phyloP scores from a whole-genome alignment of 768 basidiomycete genomes.

The Gymnopilus junonius region DNA sequence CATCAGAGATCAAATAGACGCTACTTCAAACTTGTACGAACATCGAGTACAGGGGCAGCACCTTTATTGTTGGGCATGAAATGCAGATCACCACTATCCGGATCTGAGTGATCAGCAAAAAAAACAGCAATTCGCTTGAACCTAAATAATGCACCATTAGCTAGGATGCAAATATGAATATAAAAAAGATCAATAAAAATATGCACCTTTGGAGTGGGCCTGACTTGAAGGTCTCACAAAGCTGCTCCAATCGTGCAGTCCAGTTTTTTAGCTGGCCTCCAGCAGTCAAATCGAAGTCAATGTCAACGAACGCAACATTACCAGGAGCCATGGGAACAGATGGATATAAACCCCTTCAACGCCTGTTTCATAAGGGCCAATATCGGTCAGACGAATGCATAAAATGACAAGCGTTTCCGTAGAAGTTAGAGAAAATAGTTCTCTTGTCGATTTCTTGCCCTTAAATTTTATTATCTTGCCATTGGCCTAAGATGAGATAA shows the following conservation, averaged over 20 bases:
- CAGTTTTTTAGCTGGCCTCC: not conserved
- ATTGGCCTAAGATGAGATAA: not conserved
- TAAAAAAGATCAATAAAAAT: not conserved
- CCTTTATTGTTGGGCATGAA: not conserved
- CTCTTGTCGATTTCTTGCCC: not conserved
- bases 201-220: not conserved
- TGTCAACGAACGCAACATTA: not conserved
- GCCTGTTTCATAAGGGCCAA: not conserved
- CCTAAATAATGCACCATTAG: not conserved
- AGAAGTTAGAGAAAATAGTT: not conserved
- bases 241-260: not conserved
- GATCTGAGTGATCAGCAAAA: not conserved
- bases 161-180: not conserved
- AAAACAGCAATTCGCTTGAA: not conserved
- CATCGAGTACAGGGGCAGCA: not conserved
- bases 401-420: not conserved
- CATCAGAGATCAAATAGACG: not conserved
- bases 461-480: not conserved
- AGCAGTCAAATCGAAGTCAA: not conserved
- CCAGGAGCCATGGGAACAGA: not conserved
- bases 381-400: not conserved
- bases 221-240: not conserved
- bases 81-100: not conserved
- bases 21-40: not conserved
- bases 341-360: not conserved